Base-by-base conservation (phyloP, 495 filamentous ascomycete species). In the Amniculicola lignicola region DNA sequence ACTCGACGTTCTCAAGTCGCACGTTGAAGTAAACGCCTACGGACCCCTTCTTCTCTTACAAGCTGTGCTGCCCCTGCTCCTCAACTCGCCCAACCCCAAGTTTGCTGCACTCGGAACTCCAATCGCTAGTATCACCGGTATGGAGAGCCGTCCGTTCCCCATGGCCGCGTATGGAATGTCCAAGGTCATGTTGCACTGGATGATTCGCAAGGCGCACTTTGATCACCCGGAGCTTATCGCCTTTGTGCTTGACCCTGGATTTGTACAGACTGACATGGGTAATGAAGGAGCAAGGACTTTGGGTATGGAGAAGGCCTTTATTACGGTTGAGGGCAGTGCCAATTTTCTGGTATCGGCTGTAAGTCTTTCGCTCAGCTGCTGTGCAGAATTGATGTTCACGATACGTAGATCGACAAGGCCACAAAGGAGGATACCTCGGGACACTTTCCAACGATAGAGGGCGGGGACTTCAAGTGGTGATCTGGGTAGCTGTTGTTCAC, bases 101-200 rank as follows among this genome's bases (percentile, higher is more conserved):
- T 51, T 40, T 18, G 37, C 16, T 18, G 37, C 9, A 6, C 7
- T 40, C 16, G 37, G 37, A 10, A 40, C 10, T 6, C 37, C 37
- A 11, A 12, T 40, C 9, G 37, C 10, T 12, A 10, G 9, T 16
- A 40, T 40, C 16, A 40, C 37, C 18, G 37, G 37, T 16, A 40
- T 40, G 37, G 37, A 40, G 37, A 10, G 9, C 6, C 37, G 37
- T 19, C 37, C 37, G 9, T 40, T 40, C 16, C 37, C 37, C 37
- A 33, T 62, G 21, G 50, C 52, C 3, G 66, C 67, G 0, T 76
- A 76, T 60, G 72, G 70, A 16, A 58, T 65, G 23, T 70, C 67
- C 3, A 76, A 76, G 54, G 70, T 56, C n/a, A 68, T 69, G 0
- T 49, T 70, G 5, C 74, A 77, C 56, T 76, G 62, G 54, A 25